These are phyloP conservation scores for Melaleuca alternifolia DNA, from an alignment of 345 rosid species.

Conservation along the genomic window DNA sequence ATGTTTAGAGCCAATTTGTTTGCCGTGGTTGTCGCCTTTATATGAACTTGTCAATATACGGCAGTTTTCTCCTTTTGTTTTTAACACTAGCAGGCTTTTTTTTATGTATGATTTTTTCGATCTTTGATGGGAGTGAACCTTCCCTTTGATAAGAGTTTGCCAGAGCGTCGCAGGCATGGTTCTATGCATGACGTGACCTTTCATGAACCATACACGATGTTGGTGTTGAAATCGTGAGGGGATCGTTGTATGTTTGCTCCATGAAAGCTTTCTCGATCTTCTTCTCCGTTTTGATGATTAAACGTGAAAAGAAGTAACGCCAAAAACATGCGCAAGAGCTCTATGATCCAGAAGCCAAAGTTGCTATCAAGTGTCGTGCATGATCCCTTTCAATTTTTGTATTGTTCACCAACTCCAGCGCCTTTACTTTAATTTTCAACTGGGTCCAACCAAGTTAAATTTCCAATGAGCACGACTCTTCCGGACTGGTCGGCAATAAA, in stretches of 20 bases:
- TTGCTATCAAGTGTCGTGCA: not conserved
- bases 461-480: not conserved
- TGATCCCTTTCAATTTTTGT: not conserved
- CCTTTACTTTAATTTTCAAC: not conserved
- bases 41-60: not conserved
- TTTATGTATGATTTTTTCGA: not conserved
- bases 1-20: not conserved
- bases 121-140: not conserved
- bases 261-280: too few species aligned
- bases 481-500: not conserved
- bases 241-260: too few species aligned
- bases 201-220: not conserved
- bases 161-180: not conserved
- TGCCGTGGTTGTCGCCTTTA: not conserved
- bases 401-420: not conserved
- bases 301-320: not conserved
- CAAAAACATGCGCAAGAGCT: not conserved
- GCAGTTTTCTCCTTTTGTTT: not conserved
- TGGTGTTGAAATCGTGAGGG: too few species aligned
- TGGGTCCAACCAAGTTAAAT: not conserved
- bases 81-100: not conserved
- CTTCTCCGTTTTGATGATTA: too few species aligned
- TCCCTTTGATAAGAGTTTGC: not conserved
- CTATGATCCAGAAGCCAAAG: not conserved
- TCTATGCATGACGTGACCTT: not conserved